phyloP scores from a whole-genome alignment of 2,329 filamentous ascomycete species.

The Ophiostoma montium region DNA sequence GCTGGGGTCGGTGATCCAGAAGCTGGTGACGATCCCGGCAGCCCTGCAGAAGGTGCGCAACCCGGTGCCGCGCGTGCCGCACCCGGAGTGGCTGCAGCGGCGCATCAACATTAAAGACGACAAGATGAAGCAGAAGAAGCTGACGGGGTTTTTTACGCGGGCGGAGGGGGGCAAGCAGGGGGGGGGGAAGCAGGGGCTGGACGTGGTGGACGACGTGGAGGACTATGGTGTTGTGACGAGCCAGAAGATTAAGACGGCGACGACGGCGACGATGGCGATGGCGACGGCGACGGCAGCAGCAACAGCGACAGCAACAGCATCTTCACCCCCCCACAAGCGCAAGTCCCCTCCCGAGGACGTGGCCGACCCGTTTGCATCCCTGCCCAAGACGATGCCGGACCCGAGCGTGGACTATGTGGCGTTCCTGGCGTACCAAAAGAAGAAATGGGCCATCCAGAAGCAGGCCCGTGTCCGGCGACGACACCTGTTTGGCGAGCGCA shows the following conservation, averaged over 20 bases:
- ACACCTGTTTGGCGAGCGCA: constrained; percentile 81
- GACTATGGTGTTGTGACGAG: constrained; percentile 47
- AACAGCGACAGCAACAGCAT: constrained; percentile 24
- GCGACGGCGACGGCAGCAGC: constrained; percentile 22
- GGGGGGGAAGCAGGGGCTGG: neutral
- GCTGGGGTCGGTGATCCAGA: constrained; percentile 93
- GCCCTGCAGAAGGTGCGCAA: constrained; percentile 91
- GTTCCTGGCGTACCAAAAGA: constrained; percentile 89
- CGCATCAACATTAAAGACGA: constrained; percentile 93
- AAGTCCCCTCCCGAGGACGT: too few species aligned
- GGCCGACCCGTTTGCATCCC: constrained; percentile 63
- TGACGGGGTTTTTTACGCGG: constrained; percentile 75
- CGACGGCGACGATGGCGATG: constrained; percentile 31
- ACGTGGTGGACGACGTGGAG: constrained; percentile 50
- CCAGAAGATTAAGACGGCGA: constrained; percentile 25
- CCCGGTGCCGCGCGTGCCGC: constrained; percentile 80
- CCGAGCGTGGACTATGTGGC: constrained; percentile 76
- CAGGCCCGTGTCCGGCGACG: constrained; percentile 72
- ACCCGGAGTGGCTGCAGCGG: constrained; percentile 93
- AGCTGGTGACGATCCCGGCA: constrained; percentile 95
- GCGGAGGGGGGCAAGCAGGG: too few species aligned
- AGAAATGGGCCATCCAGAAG: constrained; percentile 98
- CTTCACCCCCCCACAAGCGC: neutral
- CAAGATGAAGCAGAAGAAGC: constrained; percentile 95
- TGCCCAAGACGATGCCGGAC: constrained; percentile 73